A percentile compares a stretch with the other conserved stretches of the same genome.
Conservation (phyloP, 805 yeast genomes). For the Helenozyma rhizophorensis region DNA sequence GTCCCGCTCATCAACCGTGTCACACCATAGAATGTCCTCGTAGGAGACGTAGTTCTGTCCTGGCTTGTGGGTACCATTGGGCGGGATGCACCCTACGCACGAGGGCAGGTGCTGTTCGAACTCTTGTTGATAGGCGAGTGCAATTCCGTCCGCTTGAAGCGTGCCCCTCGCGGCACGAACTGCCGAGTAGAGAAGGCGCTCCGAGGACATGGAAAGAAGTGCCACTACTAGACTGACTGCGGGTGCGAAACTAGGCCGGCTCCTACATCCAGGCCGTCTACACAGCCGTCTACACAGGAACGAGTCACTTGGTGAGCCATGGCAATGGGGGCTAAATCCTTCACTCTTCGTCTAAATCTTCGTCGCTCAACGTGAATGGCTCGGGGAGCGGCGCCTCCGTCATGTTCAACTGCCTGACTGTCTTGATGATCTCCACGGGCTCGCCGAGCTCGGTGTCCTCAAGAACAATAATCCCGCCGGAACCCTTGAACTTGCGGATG, state of each 20-base stretch:
- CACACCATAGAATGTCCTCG: slow-evolving; percentile 11
- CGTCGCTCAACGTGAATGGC: slow-evolving; percentile 60
- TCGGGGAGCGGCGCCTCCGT: slow-evolving; percentile 73
- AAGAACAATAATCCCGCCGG: slow-evolving; percentile 69
- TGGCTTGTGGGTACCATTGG: background rate
- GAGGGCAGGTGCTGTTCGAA: background rate
- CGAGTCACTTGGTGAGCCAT: too few relatives aligned
- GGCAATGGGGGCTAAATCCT: too few relatives aligned
- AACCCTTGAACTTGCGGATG: slow-evolving; percentile 67
- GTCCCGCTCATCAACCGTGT: slow-evolving; percentile 1
- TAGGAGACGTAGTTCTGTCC: slow-evolving; percentile 5
- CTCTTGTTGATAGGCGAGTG: too few relatives aligned
- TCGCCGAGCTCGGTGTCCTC: slow-evolving; percentile 60
- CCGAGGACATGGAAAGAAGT: slow-evolving; percentile 2
- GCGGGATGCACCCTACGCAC: background rate
- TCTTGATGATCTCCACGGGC: slow-evolving; percentile 65
- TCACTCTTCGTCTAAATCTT: slow-evolving; percentile 44
- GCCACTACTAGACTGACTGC: too few relatives aligned
- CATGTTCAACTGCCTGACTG: slow-evolving; percentile 73
- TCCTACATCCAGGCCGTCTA: too few relatives aligned
- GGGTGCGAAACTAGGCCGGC: too few relatives aligned
- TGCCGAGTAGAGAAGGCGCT: background rate
- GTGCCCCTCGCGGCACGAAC: too few relatives aligned
- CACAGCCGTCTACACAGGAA: too few relatives aligned
- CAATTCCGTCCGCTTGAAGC: too few relatives aligned